Base-by-base conservation (phyloP, 768 basidiomycete genomes). In the Paxillus ammoniavirescens region DNA sequence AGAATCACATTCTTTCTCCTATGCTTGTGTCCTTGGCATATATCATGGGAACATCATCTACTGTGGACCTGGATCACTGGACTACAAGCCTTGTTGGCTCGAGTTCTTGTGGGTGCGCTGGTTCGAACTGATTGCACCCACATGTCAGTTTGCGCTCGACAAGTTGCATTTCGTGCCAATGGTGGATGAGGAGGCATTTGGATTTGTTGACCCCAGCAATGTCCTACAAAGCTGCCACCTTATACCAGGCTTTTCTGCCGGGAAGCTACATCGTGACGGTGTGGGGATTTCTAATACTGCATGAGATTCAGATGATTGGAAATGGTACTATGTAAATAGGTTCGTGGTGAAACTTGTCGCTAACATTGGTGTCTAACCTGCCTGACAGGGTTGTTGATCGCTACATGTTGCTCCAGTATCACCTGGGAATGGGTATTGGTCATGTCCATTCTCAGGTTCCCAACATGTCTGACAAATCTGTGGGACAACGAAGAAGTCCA, bases 201-300 rank as follows among this genome's bases (percentile, higher is more conserved):
- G 57, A 2, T 58, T 58, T 47, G 36, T 58, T 14, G 37, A 58
- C 26, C 57, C 54, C 4, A 15, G 8, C 1, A 18, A 55, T 8
- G 30, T 58, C 4, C 14, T 58, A 17, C 23, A 49, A 15, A 15
- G 43, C 8, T 58, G 57, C 28, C 54, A 58, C 31, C 2, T 58
- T 17, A 58, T 58, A 33, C 57, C 57, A 3, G 17, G 10, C 0
- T 58, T 58, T 36, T 1, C 54, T 33, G 15, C 17, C 21, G 53
- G 47, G 8, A n/a, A n/a, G n/a, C n/a, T n/a, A n/a, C n/a, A n/a
- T n/a, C n/a, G n/a, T n/a, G n/a, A n/a, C n/a, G n/a, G n/a, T 43
- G 42, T 45, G 5, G 15, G 35, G 18, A 49, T 55, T 50, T 35
- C 23, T 6, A 1, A 21, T 3, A 58, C 42, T 55, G 54, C n/a